Conservation (phyloP, 2,329 filamentous ascomycete species). For the Aspergillus fischeri region DNA sequence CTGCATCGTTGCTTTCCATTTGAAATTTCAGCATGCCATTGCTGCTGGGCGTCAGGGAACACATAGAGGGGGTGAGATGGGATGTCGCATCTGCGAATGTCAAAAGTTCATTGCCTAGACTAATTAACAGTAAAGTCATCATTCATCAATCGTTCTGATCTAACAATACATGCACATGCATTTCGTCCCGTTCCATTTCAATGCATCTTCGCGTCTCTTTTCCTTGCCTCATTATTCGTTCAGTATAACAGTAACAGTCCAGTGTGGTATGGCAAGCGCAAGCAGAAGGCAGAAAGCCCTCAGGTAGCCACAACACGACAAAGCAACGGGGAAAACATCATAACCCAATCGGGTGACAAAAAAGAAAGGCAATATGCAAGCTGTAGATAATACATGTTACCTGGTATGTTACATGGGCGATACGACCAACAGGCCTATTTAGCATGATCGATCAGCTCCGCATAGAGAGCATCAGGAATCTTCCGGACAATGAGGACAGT, state of each 20-base stretch:
- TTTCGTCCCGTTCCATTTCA: not conserved
- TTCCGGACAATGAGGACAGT: slow-evolving; percentile 83
- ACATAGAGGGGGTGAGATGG: not conserved
- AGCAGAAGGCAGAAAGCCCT: not conserved
- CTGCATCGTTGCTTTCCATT: not conserved
- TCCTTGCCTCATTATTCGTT: not conserved
- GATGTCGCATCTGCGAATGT: not conserved
- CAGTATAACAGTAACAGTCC: not conserved
- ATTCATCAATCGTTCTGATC: slow-evolving; percentile 10
- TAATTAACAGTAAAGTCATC: not conserved
- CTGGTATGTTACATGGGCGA: not conserved
- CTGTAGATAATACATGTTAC: slow-evolving; percentile 5
- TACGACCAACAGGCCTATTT: slow-evolving; percentile 32
- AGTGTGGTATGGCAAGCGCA: not conserved
- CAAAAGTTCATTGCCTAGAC: not conserved
- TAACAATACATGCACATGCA: not conserved
- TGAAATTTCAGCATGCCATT: not conserved
- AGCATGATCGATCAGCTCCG: slow-evolving; percentile 83
- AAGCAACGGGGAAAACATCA: not conserved
- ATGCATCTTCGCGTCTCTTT: not conserved
- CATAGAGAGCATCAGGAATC: slow-evolving; percentile 86
- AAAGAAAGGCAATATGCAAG: not conserved
- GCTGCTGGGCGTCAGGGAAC: not conserved
- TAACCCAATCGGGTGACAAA: not conserved
- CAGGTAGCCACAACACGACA: not conserved